These are phyloP conservation scores for Kluyveromyces siamensis DNA, from an alignment of 805 yeast genomes.

Conservation along the genomic window DNA sequence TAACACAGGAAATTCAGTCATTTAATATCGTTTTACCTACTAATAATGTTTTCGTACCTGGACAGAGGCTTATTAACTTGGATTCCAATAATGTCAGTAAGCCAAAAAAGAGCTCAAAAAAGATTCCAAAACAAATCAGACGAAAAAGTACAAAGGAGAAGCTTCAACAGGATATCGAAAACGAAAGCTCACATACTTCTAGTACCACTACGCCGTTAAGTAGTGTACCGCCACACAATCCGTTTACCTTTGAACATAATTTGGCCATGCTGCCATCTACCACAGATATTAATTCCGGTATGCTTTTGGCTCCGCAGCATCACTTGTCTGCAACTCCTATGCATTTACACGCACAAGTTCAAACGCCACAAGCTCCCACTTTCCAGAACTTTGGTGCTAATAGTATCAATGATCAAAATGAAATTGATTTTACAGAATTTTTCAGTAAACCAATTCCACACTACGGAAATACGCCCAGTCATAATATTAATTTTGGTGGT, in stretches of 20 bases:
- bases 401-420: conserved; percentile 16
- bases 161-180: conserved; percentile 1
- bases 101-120: conserved; percentile 4
- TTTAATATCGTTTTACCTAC: conserved; percentile 28
- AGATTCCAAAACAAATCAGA: conserved; percentile 4
- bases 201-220: conserved; percentile 2
- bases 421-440: conserved; percentile 29
- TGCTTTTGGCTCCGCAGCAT: neutral
- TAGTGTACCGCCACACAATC: neutral
- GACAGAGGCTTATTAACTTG: neutral
- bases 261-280: neutral
- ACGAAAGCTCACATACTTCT: neutral
- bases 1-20: conserved; percentile 28
- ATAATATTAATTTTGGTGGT: neutral
- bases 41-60: conserved; percentile 8
- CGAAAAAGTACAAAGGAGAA: conserved; percentile 1
- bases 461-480: neutral
- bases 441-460: conserved; percentile 20
- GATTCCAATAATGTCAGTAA: conserved; percentile 6
- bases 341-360: neutral
- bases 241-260: neutral
- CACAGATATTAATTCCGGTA: neutral
- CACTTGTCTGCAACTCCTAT: neutral
- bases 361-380: neutral
- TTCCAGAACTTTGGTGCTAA: neutral